Percentiles rank a stretch among this genome's conserved stretches.
Conservation (phyloP, 2,329 filamentous ascomycete genomes). For the Ceratocystis papillata region DNA sequence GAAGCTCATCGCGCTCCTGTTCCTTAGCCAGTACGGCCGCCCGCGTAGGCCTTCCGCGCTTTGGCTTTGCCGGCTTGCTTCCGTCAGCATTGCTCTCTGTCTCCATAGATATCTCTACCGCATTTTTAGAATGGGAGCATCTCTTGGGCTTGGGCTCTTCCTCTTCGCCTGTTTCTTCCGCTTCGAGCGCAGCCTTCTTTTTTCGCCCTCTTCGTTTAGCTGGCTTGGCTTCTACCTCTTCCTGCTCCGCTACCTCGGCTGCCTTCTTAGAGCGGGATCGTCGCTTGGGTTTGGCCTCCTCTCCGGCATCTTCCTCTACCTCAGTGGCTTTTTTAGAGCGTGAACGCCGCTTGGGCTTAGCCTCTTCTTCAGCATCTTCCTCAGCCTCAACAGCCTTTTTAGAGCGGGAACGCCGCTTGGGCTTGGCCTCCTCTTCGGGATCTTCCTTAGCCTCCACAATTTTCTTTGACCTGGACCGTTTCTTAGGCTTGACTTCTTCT, state of each 20-base stretch:
- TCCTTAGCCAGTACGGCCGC: not conserved
- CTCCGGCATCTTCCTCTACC: not conserved
- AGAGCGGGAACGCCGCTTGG: not conserved
- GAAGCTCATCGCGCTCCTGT: conserved; percentile 2
- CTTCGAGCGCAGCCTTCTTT: not conserved
- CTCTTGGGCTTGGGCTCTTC: not conserved
- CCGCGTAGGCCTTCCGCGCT: conserved; percentile 1
- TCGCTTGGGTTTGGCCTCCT: conserved; percentile 1
- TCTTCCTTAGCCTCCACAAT: not conserved
- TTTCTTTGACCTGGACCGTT: not conserved
- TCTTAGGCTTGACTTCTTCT: not conserved
- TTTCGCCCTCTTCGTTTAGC: conserved; percentile 15
- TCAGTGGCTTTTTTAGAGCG: not conserved
- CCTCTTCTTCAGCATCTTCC: not conserved
- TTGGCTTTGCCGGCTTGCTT: not conserved
- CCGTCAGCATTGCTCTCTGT: not conserved
- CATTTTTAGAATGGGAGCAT: conserved; percentile 6
- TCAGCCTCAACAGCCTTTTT: not conserved
- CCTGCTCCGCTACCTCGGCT: not conserved
- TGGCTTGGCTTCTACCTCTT: conserved; percentile 2
- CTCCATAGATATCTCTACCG: not conserved
- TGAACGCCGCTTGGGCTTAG: not conserved
- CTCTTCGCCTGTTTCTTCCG: not conserved
- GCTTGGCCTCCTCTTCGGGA: not conserved
- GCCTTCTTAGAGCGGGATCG: not conserved